Base-by-base conservation (phyloP, 129 eudicot species). In the Ambrosia artemisiifolia region DNA sequence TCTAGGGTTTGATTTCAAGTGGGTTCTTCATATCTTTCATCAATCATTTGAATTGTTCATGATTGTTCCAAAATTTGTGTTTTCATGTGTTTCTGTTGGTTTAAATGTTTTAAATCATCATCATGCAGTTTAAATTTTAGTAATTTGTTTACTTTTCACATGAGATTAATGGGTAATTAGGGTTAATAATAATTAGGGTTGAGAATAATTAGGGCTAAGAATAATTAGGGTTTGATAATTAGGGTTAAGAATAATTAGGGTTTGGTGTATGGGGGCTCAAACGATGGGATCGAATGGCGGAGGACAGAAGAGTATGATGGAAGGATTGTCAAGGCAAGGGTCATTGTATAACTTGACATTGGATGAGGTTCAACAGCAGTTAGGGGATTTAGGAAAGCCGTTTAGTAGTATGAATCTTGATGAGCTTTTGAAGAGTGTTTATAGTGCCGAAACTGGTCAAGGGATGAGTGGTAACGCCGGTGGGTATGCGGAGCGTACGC, bases 371-470 rank as follows among this genome's bases (percentile, higher is more conserved):
- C 97, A 88, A 35, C 79, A 70, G 65, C 97, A 91, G 59, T 84
- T 91, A 33, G 97, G 91, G 66, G 91, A 91, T 82, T 79, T 84
- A 69, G 92, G 97, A 70, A 88, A 91, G 47, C 97, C 97, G 35
- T 65, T 91, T 53, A 80, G 74, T 75, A 88, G 88, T 74, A 91
- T 91, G 97, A 91, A 91, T 80, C 88, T 91, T 56, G 95, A 91
- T 73, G 95, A 91, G 82, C 86, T 91, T 76, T 83, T 91, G 19
- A 91, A 85, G 79, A 85, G 77, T 67, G 85, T 88, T 20, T 83
- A 84, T 82, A 75, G 74, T 12, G 89, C 74, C 61, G 95, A 90
- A 80, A 74, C 75, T 33, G 74, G 72, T 85, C 90, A 84, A 67
- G 81, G 64, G 20, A 10, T 35, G 20, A 66, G 28, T 19, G 24